phyloP scores from a whole-genome alignment of 192 early-diverging fungal genomes.

The Podila horticola region DNA sequence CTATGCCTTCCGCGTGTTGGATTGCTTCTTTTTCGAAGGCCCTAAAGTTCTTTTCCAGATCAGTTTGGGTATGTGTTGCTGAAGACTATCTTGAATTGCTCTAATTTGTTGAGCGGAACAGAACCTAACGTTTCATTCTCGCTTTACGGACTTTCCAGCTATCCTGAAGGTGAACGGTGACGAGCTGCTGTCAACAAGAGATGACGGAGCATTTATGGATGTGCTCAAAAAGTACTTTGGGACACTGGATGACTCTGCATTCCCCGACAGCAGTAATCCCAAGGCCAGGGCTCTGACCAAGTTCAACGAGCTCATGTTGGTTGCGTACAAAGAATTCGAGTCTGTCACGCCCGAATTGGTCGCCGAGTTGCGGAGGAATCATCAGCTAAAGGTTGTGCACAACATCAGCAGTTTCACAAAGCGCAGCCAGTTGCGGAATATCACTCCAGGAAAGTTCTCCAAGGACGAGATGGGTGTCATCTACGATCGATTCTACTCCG shows the following conservation, averaged over 20 bases:
- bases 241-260: conserved; percentile 80
- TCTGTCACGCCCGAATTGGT: conserved; percentile 79
- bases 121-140: neutral
- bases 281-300: conserved; percentile 71
- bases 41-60: conserved; percentile 97
- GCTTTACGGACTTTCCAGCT: conserved; percentile 57
- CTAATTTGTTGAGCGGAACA: neutral
- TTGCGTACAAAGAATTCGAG: conserved; percentile 93
- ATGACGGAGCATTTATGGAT: conserved; percentile 85
- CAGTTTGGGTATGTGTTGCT: conserved; percentile 58
- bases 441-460: conserved; percentile 80
- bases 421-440: conserved; percentile 85
- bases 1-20: conserved; percentile 89
- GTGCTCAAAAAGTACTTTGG: conserved; percentile 89
- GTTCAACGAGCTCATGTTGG: conserved; percentile 92
- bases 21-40: conserved; percentile 98
- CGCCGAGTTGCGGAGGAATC: conserved; percentile 80
- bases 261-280: conserved; percentile 64
- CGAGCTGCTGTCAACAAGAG: conserved; percentile 69
- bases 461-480: conserved; percentile 88
- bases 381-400: conserved; percentile 91
- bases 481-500: conserved; percentile 91
- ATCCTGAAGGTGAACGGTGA: conserved; percentile 94
- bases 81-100: neutral
- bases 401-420: conserved; percentile 95